A percentile compares a stretch with the other conserved stretches of the same genome.
Conservation (phyloP, 257 asterid species). For the Apocynum venetum region DNA sequence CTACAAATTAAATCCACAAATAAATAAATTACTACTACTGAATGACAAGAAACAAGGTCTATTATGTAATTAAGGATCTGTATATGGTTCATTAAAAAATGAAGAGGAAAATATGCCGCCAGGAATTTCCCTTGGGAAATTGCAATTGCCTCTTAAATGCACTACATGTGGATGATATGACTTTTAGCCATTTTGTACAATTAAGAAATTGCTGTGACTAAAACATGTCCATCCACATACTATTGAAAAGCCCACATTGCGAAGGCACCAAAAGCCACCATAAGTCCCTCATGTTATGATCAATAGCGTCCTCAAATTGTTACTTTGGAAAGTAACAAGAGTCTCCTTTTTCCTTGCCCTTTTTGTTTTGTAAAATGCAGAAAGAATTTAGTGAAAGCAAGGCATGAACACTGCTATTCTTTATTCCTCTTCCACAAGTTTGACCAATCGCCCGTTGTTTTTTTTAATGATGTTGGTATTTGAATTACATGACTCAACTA, state of each 20-base stretch:
- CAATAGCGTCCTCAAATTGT: slow-evolving; percentile 13
- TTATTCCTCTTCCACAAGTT: slow-evolving; percentile 8
- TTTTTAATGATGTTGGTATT: too few species aligned
- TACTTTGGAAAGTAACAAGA: neutral
- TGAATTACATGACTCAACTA: too few species aligned
- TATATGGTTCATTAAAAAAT: neutral
- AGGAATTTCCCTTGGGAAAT: slow-evolving; percentile 9
- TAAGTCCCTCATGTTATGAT: neutral
- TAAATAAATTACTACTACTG: neutral
- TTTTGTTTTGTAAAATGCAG: neutral
- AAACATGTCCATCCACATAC: neutral
- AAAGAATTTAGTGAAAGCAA: slow-evolving; percentile 14
- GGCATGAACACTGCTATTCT: neutral
- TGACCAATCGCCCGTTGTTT: neutral
- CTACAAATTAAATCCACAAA: neutral
- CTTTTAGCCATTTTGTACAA: slow-evolving; percentile 9
- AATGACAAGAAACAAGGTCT: neutral
- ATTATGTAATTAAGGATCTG: neutral
- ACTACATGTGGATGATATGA: slow-evolving; percentile 22
- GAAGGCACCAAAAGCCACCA: neutral
- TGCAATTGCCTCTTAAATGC: slow-evolving; percentile 15
- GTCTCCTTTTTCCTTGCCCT: neutral
- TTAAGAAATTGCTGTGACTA: neutral
- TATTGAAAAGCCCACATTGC: neutral
- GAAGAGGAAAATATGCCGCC: slow-evolving; percentile 3